phyloP scores from a whole-genome alignment of 2,329 filamentous ascomycete species.

The Colletotrichum lini region DNA sequence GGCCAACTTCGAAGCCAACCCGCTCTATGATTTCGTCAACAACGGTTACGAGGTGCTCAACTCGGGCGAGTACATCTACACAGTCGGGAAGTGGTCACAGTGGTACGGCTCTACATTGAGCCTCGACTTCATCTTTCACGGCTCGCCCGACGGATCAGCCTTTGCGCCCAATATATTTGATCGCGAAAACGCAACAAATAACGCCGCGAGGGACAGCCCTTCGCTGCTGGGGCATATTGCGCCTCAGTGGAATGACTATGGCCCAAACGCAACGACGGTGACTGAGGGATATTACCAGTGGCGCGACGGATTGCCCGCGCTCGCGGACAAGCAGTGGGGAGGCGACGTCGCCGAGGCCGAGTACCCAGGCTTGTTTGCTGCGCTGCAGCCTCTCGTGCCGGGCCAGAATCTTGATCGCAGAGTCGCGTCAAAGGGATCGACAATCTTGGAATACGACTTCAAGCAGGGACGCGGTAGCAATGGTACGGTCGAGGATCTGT shows the following conservation, averaged over 20 bases:
- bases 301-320: constrained; percentile 45
- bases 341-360: constrained; percentile 39
- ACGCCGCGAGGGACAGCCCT: constrained; percentile 39
- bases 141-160: constrained; percentile 38
- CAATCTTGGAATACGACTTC: constrained; percentile 43
- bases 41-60: constrained; percentile 47
- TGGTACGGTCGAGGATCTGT: constrained; percentile 40
- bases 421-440: constrained; percentile 38
- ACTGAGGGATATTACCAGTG: constrained; percentile 47
- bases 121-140: constrained; percentile 44
- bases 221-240: constrained; percentile 44
- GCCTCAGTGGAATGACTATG: constrained; percentile 48
- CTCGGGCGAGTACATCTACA: constrained; percentile 46
- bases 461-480: constrained; percentile 21
- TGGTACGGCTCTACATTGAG: constrained; percentile 34
- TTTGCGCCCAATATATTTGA: constrained; percentile 47
- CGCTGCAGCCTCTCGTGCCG: constrained; percentile 43
- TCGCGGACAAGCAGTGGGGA: constrained; percentile 49
- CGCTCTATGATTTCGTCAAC: constrained; percentile 43
- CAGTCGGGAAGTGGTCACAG: constrained; percentile 46
- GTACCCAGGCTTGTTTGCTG: constrained; percentile 35
- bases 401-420: constrained; percentile 46
- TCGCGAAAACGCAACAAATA: constrained; percentile 40
- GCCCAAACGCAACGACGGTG: constrained; percentile 45
- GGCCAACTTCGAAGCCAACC: constrained; percentile 45